These are phyloP conservation scores for Mantamonas sphyraenae DNA, from an alignment of 78 protist genomes.

Conservation along the genomic window DNA sequence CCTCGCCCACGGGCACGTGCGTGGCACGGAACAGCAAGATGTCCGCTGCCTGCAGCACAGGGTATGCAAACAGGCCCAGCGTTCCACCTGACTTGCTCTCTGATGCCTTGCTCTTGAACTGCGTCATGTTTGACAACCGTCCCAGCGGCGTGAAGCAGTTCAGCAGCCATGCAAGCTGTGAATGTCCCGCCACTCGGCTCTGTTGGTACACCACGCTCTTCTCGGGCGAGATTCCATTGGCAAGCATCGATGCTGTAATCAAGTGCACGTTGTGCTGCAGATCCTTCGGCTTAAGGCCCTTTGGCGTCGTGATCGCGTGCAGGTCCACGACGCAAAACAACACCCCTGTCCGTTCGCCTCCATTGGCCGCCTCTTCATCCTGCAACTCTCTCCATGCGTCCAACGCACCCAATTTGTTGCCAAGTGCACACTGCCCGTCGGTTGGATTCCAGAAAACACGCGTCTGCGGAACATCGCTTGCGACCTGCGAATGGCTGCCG, in stretches of 20 bases:
- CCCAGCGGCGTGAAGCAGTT: constrained; percentile 43
- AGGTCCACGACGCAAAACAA: constrained; percentile 3
- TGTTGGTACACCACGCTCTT: not conserved
- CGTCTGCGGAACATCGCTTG: too few relatives aligned
- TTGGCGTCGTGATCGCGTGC: not conserved
- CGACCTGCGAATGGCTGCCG: too few relatives aligned
- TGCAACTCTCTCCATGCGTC: not conserved
- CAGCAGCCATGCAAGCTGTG: constrained; percentile 56
- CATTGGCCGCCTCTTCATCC: not conserved
- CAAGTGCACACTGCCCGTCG: not conserved
- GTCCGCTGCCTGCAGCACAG: constrained; percentile 78
- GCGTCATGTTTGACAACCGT: constrained; percentile 43
- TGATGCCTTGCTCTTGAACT: constrained; percentile 21
- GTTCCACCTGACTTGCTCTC: not conserved
- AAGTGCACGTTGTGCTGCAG: not conserved
- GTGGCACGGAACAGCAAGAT: constrained; percentile 63
- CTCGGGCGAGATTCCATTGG: not conserved
- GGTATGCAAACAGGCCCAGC: constrained; percentile 63
- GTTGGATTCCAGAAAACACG: constrained; percentile 1
- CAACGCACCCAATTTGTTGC: constrained; percentile 1
- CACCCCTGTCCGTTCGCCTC: not conserved
- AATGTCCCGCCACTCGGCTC: constrained; percentile 40
- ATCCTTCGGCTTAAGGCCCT: not conserved
- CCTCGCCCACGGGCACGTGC: constrained; percentile 83
- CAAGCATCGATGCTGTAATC: not conserved